Conservation (phyloP, 2,329 filamentous ascomycete species). For the Cytospora paraplurivora region DNA sequence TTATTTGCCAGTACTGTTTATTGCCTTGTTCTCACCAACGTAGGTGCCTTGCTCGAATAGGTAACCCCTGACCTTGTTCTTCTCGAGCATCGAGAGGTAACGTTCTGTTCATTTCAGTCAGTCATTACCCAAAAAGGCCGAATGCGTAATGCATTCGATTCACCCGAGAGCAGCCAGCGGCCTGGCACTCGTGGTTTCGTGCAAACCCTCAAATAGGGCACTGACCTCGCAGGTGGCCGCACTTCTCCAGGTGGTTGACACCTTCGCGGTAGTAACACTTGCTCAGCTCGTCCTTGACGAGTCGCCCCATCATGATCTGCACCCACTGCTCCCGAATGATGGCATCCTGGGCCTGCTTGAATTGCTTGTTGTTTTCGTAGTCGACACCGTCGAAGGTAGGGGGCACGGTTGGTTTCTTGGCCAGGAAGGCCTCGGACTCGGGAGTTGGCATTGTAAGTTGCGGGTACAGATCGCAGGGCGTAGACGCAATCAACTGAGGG, state of each 20-base stretch:
- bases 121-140: slow-evolving; percentile 8
- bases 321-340: slow-evolving; percentile 88
- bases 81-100: slow-evolving; percentile 76
- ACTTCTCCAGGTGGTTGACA: slow-evolving; percentile 88
- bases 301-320: slow-evolving; percentile 81
- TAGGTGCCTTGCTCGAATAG: slow-evolving; percentile 81
- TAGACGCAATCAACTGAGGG: background rate
- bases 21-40: slow-evolving; percentile 48
- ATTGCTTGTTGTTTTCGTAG: slow-evolving; percentile 77
- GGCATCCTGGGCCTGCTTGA: slow-evolving; percentile 82
- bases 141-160: background rate
- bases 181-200: background rate
- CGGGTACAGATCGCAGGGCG: slow-evolving; percentile 6
- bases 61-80: slow-evolving; percentile 76
- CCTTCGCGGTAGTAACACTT: slow-evolving; percentile 86
- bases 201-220: slow-evolving; percentile 29
- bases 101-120: slow-evolving; percentile 56
- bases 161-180: background rate
- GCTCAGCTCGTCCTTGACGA: slow-evolving; percentile 79
- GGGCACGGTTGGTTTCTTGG: slow-evolving; percentile 79
- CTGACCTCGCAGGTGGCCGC: slow-evolving; percentile 78
- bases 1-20: background rate
- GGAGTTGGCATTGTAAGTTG: slow-evolving; percentile 70
- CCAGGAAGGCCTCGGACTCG: slow-evolving; percentile 79
- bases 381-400: slow-evolving; percentile 86